Evolutionary conservation across 208 protist species (phyloP).

Genomic region (Sergeia podlipaevii): DNA sequence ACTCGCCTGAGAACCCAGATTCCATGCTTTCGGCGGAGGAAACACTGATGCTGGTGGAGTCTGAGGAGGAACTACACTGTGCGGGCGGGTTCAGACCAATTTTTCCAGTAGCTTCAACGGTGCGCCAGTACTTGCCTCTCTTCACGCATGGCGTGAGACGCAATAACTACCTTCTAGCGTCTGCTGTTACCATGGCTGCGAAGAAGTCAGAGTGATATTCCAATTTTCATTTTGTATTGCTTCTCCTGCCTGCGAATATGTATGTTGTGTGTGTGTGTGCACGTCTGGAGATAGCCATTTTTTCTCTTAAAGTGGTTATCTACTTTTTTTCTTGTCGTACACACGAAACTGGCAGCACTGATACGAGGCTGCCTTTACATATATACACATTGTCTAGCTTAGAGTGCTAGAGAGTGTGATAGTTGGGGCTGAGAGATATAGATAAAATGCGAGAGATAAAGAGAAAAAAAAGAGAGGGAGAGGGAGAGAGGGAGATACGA

Average conservation of each 20-base stretch:
- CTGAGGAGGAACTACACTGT: constrained; percentile 80
- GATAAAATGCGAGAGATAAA: no score
- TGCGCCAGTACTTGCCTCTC: constrained; percentile 62
- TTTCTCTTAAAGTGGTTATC: no score
- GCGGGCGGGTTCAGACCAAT: constrained; percentile 76
- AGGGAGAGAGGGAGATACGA: no score
- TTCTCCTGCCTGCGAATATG: not conserved
- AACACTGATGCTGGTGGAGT: constrained; percentile 64
- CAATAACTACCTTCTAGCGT: constrained; percentile 83
- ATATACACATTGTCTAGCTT: no score
- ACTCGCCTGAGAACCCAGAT: constrained; percentile 52
- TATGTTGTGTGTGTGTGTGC: no score
- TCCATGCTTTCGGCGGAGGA: constrained; percentile 63
- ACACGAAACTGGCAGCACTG: no score
- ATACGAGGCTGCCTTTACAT: no score
- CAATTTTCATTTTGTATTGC: constrained; percentile 7
- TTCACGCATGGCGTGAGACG: constrained; percentile 77
- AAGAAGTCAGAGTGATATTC: constrained; percentile 14
- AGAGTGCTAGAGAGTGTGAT: no score
- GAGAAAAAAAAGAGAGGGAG: no score
- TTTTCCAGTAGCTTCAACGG: constrained; percentile 60
- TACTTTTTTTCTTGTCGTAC: no score
- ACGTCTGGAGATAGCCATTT: no score
- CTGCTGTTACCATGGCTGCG: constrained; percentile 34
- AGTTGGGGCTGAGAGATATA: no score